Evolutionary conservation across 2,329 filamentous ascomycete genomes (phyloP), one percentile per base, ranked within the genome.

Genomic region (Ophiosphaerella herpotricha): DNA sequence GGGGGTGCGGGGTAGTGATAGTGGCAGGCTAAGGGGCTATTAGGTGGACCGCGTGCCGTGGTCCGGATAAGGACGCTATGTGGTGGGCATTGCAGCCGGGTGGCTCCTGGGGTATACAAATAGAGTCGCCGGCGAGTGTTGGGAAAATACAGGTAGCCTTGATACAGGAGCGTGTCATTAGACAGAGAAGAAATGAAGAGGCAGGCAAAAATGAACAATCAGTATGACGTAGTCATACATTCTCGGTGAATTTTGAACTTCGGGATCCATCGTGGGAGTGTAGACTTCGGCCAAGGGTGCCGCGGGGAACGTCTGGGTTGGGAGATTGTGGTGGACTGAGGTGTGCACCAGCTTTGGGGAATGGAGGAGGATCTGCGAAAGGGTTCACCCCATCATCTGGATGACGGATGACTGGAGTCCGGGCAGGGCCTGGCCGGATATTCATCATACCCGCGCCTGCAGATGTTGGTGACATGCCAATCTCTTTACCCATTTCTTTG

Each of bases 371-470:
- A 16, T 48, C 46, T 35, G 46, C 46, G 13, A 48, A 48, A 14
- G 46, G 46, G 24, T 48, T 48, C 11, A 24, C 34, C 34, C 52
- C 59, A 7, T 70, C 67, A 21, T 67, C 66, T 1, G 69, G 61
- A 42, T 80, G 76, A 50, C 83, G 80, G 49, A 82, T 81, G 13
- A 87, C 74, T 1, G 86, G 82, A 3, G 83, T 85, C 46, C 85
- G 80, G 14, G 82, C 84, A 13, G 86, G 86, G n/a, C 86, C 83
- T n/a, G 83, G 80, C 11, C 61, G 56, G 14, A 66, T 50, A 41
- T 58, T 66, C 60, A 64, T 65, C 1, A 48, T 58, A 29, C 60
- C 64, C 16, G 61, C 56, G n/a, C 54, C 59, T 12, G 61, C 66
- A 18, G 54, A 41, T 12, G 43, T 47, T 44, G 63, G 42, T 16